These are phyloP conservation scores for Leccinum brunneo-olivaceum DNA, from an alignment of 1,284 basidiomycete genomes.

Conservation along the genomic window DNA sequence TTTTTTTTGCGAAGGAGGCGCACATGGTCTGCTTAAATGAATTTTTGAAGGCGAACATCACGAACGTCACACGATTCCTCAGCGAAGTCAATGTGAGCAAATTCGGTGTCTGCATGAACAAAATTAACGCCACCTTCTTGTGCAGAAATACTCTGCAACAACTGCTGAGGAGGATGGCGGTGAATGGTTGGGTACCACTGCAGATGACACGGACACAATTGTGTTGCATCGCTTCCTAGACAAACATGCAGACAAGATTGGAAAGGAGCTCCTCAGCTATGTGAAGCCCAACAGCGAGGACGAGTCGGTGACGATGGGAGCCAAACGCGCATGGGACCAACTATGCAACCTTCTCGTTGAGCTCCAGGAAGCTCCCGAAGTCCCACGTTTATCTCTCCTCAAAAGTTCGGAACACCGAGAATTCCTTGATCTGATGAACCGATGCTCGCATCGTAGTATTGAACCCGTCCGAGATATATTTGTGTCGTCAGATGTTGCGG, in stretches of 20 bases:
- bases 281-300: conserved; percentile 57
- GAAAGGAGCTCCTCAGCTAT: conserved; percentile 73
- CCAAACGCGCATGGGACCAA: conserved; percentile 72
- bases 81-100: conserved; percentile 69
- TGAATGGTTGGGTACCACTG: conserved; percentile 66
- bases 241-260: conserved; percentile 78
- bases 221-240: conserved; percentile 80
- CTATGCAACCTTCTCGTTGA: conserved; percentile 74
- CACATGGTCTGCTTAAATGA: conserved; percentile 79
- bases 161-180: conserved; percentile 52
- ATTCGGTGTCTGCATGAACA: neutral
- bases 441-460: conserved; percentile 58
- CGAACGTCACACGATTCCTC: conserved; percentile 76
- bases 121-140: conserved; percentile 7
- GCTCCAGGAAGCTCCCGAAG: conserved; percentile 65
- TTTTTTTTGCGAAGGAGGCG: conserved; percentile 83
- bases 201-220: conserved; percentile 76
- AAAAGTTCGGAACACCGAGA: conserved; percentile 51
- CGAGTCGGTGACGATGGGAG: conserved; percentile 50
- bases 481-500: conserved; percentile 46
- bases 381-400: conserved; percentile 48
- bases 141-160: conserved; percentile 50
- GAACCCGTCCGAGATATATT: conserved; percentile 65
- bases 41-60: conserved; percentile 73
- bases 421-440: conserved; percentile 64